Base-by-base conservation (phyloP, 768 basidiomycete species). In the Russula foetens region DNA sequence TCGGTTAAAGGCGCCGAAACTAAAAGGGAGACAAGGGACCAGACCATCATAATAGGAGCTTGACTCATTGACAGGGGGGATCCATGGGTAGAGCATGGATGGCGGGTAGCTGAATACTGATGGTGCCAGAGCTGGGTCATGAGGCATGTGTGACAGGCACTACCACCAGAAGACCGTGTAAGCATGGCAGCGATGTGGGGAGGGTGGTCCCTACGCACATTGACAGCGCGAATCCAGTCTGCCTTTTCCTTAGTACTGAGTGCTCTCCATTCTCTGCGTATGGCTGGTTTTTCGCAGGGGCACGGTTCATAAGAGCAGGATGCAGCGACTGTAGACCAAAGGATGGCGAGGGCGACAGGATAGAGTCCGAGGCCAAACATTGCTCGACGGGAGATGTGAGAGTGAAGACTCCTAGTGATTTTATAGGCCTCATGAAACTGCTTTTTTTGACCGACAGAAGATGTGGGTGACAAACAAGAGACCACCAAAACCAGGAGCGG, bases 261-360 rank as follows among this genome's bases (percentile, higher is more conserved):
- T 33, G 50, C 54, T 43, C 68, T 62, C 69, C 69, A 69, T 48
- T 70, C 69, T 45, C 44, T 64, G 47, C 69, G 66, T 21, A 69
- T 48, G 15, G 61, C 45, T 4, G 68, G 69, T 3, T 67, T 53
- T 1, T 50, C 50, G 47, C 69, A 70, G 11, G 46, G 0, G 4
- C 24, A 5, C 24, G 28, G 21, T 4, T 43, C 1, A 17, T 62
- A 0, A 21, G 50, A 39, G 12, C 31, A 51, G 31, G 28, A 53
- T 11, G 39, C 35, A 9, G 26, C 24, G 7, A 38, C n/a, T 23
- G 45, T 21, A 1, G 50, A 57, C 29, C 44, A 53, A 33, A 57
- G 7, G 12, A 47, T 7, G 23, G 50, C 7, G 3, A 62, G 33
- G 29, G 44, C 23, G 17, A 33, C n/a, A 4, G 24, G 31, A n/a